Percentiles rank a stretch among this genome's conserved stretches.
These are phyloP conservation scores for Lathyrus aphaca DNA, from an alignment of 306 rosid genomes.

Conservation along the genomic window DNA sequence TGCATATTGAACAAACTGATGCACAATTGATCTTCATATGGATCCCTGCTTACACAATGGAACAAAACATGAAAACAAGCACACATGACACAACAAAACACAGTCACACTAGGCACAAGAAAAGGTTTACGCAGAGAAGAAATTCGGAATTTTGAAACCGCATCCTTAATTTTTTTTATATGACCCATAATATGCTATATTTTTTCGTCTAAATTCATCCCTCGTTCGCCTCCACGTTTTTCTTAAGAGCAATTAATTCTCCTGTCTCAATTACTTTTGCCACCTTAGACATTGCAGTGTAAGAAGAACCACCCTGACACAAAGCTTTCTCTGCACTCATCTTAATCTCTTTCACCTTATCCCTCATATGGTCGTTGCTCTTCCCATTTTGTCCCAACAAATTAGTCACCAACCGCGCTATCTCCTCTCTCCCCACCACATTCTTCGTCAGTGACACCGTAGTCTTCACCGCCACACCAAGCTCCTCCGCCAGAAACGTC, in stretches of 20 bases:
- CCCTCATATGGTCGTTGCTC: neutral
- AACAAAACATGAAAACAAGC: no score
- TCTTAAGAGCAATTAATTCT: neutral
- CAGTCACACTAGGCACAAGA: no score
- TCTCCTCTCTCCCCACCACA: constrained; percentile 50
- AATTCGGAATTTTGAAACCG: no score
- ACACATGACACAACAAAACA: no score
- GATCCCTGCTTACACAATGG: no score
- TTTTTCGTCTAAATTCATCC: neutral
- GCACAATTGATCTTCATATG: no score
- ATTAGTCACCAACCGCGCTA: constrained; percentile 41
- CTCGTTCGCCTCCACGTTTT: neutral
- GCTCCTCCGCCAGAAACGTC: constrained; percentile 47
- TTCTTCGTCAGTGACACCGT: constrained; percentile 35
- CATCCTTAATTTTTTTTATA: no score
- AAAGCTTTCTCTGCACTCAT: constrained; percentile 35
- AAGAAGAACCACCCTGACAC: constrained; percentile 40
- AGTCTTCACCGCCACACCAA: constrained; percentile 44
- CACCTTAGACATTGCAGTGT: constrained; percentile 5
- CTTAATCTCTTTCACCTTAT: constrained; percentile 32
- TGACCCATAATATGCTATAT: neutral
- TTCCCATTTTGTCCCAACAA: constrained; percentile 5
- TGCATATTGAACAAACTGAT: no score
- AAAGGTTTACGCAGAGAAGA: no score
- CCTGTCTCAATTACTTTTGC: neutral